Percentiles rank a stretch among this genome's conserved stretches.
These are phyloP conservation scores for Pleurostoma richardsiae DNA, from an alignment of 2,329 filamentous ascomycete species.

Conservation along the genomic window DNA sequence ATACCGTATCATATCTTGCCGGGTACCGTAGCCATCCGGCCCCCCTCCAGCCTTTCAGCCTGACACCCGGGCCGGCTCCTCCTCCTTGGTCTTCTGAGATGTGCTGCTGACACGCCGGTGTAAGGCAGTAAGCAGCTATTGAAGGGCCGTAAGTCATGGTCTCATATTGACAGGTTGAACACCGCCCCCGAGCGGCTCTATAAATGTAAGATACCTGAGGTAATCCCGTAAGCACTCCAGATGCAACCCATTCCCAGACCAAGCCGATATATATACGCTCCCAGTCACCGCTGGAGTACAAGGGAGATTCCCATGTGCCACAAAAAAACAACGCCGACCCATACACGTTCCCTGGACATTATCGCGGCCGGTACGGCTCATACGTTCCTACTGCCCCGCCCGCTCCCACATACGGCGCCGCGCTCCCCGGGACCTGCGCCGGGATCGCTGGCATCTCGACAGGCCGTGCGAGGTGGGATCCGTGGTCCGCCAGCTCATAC, in stretches of 20 bases:
- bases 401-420: conserved; percentile 3
- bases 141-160: no score
- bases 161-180: no score
- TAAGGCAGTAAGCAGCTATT: no score
- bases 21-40: no score
- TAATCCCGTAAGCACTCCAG: background rate
- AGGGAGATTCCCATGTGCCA: background rate
- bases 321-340: background rate
- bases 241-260: background rate
- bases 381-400: conserved; percentile 1
- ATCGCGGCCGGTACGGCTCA: conserved; percentile 5
- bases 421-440: conserved; percentile 4
- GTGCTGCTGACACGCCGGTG: no score
- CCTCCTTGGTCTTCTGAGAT: no score
- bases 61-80: no score
- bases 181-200: no score
- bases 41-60: no score
- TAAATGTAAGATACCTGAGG: no score
- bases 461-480: conserved; percentile 5
- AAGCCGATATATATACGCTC: background rate
- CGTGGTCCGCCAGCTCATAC: conserved; percentile 8
- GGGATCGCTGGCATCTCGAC: conserved; percentile 19
- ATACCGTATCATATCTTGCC: no score
- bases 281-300: background rate
- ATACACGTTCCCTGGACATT: background rate